Percentiles rank a stretch among this genome's conserved stretches.
phyloP scores from a whole-genome alignment of 371 early-diverging fungal species.

The Mucor sp. region DNA sequence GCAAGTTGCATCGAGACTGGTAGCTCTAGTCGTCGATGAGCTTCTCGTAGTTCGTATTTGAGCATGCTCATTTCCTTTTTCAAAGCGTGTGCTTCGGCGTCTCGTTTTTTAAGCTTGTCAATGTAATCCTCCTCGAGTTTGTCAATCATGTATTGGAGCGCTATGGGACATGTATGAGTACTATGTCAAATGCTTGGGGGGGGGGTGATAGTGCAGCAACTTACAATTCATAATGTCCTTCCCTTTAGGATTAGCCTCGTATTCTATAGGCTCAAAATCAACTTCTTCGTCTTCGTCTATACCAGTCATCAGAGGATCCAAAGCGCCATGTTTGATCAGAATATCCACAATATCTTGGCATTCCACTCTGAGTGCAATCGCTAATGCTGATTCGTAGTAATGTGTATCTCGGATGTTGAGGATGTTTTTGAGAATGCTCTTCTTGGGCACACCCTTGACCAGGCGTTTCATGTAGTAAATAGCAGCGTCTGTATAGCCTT shows the following conservation, averaged over 20 bases:
- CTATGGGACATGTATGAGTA: constrained; percentile 15
- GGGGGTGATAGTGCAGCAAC: background rate
- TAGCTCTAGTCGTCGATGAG: constrained; percentile 43
- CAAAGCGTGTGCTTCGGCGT: constrained; percentile 56
- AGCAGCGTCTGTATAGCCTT: constrained; percentile 66
- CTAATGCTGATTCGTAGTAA: constrained; percentile 85
- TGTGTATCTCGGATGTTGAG: constrained; percentile 73
- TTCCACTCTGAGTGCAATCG: constrained; percentile 80
- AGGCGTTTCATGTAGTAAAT: constrained; percentile 81
- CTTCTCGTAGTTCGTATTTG: constrained; percentile 48
- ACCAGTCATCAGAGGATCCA: constrained; percentile 21
- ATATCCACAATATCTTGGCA: constrained; percentile 65
- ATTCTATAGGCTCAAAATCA: constrained; percentile 15
- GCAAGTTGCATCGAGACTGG: constrained; percentile 46
- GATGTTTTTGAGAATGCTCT: constrained; percentile 56
- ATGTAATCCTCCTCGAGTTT: constrained; percentile 61
- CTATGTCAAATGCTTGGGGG: background rate
- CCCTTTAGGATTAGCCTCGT: constrained; percentile 23
- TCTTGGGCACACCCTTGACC: constrained; percentile 40
- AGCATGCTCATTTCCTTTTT: constrained; percentile 62
- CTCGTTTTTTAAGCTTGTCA: constrained; percentile 56
- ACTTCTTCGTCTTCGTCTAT: constrained; percentile 9
- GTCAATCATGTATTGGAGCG: constrained; percentile 59
- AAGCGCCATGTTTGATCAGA: constrained; percentile 82
- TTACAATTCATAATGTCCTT: constrained; percentile 48